These are phyloP conservation scores for Leptographium radiaticola DNA, from an alignment of 2,329 filamentous ascomycete species.

Conservation along the genomic window DNA sequence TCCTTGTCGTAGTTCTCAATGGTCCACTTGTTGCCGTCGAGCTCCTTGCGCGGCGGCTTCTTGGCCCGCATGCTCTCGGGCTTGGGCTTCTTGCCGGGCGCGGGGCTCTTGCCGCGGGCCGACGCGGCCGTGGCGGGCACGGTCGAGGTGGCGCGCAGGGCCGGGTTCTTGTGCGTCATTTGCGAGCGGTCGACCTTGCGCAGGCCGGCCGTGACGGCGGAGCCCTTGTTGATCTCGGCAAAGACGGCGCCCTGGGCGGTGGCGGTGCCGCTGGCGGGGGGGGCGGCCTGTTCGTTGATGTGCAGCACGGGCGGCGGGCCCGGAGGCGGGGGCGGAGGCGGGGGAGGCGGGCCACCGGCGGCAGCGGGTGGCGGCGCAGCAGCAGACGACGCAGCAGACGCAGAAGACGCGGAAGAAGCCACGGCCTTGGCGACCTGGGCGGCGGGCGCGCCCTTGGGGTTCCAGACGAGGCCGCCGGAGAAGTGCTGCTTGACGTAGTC, in stretches of 20 bases:
- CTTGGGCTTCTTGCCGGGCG: slow-evolving; percentile 78
- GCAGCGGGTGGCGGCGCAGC: slow-evolving; percentile 22
- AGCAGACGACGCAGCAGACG: slow-evolving; percentile 22
- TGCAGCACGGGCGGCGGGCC: slow-evolving; percentile 56
- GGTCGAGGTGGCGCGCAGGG: slow-evolving; percentile 58
- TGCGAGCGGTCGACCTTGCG: slow-evolving; percentile 89
- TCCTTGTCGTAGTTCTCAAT: slow-evolving; percentile 88
- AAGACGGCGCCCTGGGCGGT: slow-evolving; percentile 79
- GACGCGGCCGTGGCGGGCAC: slow-evolving; percentile 41
- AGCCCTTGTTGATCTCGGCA: slow-evolving; percentile 77
- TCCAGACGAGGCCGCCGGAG: slow-evolving; percentile 72
- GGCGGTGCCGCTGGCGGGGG: slow-evolving; percentile 27
- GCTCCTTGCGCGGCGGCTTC: slow-evolving; percentile 66
- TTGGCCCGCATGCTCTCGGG: slow-evolving; percentile 74
- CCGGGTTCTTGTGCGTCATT: slow-evolving; percentile 98
- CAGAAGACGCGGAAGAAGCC: too few species aligned
- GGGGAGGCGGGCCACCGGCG: slow-evolving; percentile 25
- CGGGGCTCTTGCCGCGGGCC: slow-evolving; percentile 63
- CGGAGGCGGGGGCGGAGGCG: slow-evolving; percentile 44
- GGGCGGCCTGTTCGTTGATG: slow-evolving; percentile 34
- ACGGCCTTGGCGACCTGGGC: slow-evolving; percentile 52
- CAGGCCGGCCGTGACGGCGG: slow-evolving; percentile 74
- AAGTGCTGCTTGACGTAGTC: slow-evolving; percentile 80
- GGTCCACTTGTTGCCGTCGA: slow-evolving; percentile 87
- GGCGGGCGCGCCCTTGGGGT: slow-evolving; percentile 60